A percentile compares a stretch with the other conserved stretches of the same genome.
Conservation (phyloP, 164 flowering plant genomes). For the Annona cherimola region DNA sequence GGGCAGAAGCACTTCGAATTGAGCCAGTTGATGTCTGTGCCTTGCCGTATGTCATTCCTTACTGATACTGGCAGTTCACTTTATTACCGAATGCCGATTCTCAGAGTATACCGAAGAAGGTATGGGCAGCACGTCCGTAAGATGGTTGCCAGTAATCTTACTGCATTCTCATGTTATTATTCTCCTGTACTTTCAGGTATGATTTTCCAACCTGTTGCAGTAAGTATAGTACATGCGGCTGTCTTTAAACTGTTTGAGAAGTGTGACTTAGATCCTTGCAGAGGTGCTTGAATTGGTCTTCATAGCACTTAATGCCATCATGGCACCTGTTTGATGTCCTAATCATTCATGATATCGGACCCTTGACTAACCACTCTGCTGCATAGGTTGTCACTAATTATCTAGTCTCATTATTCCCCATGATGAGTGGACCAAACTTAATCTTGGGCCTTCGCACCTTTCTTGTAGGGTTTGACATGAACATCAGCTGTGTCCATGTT, state of each 20-base stretch:
- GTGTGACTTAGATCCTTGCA: background rate
- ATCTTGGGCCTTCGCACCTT: background rate
- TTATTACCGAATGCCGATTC: background rate
- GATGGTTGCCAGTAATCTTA: conserved; percentile 19
- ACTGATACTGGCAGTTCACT: conserved; percentile 23
- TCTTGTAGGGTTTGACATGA: background rate
- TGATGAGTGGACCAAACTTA: background rate
- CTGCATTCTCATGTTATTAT: conserved; percentile 24
- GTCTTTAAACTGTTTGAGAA: conserved; percentile 8
- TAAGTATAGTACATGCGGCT: conserved; percentile 20
- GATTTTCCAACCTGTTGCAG: conserved; percentile 18
- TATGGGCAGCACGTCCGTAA: conserved; percentile 15
- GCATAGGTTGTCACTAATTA: background rate
- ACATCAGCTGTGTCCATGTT: background rate
- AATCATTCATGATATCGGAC: background rate
- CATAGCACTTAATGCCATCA: background rate
- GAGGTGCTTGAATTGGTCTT: background rate
- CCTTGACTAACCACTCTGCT: background rate
- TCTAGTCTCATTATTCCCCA: background rate
- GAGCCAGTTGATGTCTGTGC: conserved; percentile 64
- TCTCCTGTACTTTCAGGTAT: conserved; percentile 22
- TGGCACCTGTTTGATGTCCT: background rate
- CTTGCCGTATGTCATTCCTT: conserved; percentile 79
- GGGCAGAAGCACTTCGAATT: conserved; percentile 60
- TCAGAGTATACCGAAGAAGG: conserved; percentile 1